Conservation (phyloP, 192 early-diverging fungal species). For the Backusella luteola region DNA sequence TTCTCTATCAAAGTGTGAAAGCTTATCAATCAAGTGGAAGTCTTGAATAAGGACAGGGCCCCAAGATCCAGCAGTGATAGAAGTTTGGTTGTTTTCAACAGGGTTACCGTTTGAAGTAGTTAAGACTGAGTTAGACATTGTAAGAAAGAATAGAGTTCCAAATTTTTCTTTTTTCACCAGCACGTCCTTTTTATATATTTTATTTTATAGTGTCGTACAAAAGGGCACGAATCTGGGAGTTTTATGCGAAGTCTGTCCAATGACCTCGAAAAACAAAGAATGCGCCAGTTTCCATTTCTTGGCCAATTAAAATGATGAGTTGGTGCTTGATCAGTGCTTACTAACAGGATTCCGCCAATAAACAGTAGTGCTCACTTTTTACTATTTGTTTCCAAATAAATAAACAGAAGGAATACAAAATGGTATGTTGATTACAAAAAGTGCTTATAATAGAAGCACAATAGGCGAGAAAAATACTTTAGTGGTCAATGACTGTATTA, state of each 20-base stretch:
- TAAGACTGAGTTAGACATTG: constrained; percentile 31
- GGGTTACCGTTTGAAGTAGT: constrained; percentile 60
- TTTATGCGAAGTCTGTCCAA: not conserved
- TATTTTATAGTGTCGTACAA: not conserved
- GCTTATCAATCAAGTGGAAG: constrained; percentile 75
- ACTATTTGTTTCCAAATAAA: too few relatives aligned
- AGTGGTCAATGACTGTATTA: too few relatives aligned
- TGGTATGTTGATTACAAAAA: too few relatives aligned
- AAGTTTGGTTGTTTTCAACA: constrained; percentile 75
- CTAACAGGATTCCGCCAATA: too few relatives aligned
- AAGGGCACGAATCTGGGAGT: not conserved
- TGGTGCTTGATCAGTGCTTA: too few relatives aligned
- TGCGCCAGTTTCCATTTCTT: not conserved
- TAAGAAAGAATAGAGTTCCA: not conserved
- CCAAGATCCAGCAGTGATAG: constrained; percentile 61
- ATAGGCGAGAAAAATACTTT: too few relatives aligned
- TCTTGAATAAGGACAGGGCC: constrained; percentile 73
- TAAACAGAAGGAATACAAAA: too few relatives aligned
- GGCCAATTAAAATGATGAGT: not conserved
- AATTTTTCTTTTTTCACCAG: not conserved
- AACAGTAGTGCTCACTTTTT: too few relatives aligned
- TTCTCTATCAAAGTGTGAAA: constrained; percentile 83
- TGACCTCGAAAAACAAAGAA: not conserved
- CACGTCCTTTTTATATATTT: not conserved
- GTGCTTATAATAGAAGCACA: too few relatives aligned